phyloP scores from a whole-genome alignment of 768 basidiomycete genomes.

The Boletus edulis region DNA sequence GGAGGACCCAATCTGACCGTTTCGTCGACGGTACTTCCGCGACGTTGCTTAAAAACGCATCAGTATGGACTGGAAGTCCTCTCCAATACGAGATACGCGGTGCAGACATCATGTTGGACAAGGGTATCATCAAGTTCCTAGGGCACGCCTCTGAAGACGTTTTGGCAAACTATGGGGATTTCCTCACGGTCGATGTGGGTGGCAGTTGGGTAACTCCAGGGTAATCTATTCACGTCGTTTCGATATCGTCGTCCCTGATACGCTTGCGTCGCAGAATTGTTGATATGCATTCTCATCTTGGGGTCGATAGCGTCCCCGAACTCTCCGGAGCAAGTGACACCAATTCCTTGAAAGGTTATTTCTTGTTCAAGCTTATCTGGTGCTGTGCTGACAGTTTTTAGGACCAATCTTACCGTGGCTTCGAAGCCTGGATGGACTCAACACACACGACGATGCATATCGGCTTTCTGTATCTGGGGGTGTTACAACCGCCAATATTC shows the following conservation, averaged over 20 bases:
- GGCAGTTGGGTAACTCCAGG: constrained; percentile 71
- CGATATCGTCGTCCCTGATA: constrained; percentile 35
- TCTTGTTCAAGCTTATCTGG: background rate
- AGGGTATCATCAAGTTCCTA: constrained; percentile 34
- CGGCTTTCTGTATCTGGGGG: constrained; percentile 80
- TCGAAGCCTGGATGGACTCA: constrained; percentile 78
- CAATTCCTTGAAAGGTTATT: constrained; percentile 54
- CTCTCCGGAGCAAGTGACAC: constrained; percentile 52
- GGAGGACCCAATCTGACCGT: constrained; percentile 36
- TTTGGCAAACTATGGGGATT: constrained; percentile 37
- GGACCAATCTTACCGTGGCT: constrained; percentile 74
- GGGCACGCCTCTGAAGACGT: constrained; percentile 42
- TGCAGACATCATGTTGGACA: constrained; percentile 42
- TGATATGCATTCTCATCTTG: constrained; percentile 80
- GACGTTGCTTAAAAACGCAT: constrained; percentile 45
- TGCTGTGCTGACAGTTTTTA: constrained; percentile 2
- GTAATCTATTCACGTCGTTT: constrained; percentile 36
- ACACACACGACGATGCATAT: constrained; percentile 81
- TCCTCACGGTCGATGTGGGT: constrained; percentile 56
- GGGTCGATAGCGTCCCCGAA: constrained; percentile 60
- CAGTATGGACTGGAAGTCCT: constrained; percentile 50
- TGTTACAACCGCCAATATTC: constrained; percentile 78
- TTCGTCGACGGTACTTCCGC: constrained; percentile 38
- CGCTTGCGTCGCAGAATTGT: constrained; percentile 39
- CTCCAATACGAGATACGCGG: constrained; percentile 35